Percentiles rank a stretch among this genome's conserved stretches.
Conservation (phyloP, 2,329 filamentous ascomycete genomes). For the Epichloe baconii region DNA sequence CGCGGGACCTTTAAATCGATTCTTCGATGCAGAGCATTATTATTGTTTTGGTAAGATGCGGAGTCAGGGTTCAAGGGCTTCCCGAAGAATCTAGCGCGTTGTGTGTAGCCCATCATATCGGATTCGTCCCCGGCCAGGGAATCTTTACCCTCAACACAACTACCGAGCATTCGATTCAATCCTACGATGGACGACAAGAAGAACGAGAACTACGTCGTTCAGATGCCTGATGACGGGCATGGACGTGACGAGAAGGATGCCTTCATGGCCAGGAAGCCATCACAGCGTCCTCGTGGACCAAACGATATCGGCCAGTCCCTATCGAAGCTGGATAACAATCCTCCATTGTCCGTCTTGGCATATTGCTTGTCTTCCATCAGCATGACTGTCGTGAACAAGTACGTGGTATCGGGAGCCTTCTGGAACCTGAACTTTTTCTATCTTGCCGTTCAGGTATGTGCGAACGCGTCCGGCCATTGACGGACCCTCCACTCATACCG, state of each 20-base stretch:
- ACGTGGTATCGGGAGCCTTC: constrained; percentile 75
- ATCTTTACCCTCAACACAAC: not conserved
- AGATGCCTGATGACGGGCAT: constrained; percentile 48
- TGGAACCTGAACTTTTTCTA: constrained; percentile 98
- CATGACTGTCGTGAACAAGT: constrained; percentile 99
- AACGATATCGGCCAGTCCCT: constrained; percentile 11
- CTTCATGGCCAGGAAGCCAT: constrained; percentile 26
- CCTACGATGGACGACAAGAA: constrained; percentile 70
- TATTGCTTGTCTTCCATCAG: constrained; percentile 96
- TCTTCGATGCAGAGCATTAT: too few relatives aligned
- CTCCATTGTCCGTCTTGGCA: constrained; percentile 65
- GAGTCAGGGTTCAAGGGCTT: too few relatives aligned
- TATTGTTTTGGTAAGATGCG: too few relatives aligned
- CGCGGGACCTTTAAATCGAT: too few relatives aligned
- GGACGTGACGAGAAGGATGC: constrained; percentile 38
- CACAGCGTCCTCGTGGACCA: constrained; percentile 4
- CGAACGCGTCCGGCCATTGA: not conserved
- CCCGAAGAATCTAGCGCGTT: too few relatives aligned
- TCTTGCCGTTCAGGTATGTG: constrained; percentile 73
- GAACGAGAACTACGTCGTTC: constrained; percentile 66
- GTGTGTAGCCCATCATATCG: too few relatives aligned
- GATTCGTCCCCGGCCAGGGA: too few relatives aligned
- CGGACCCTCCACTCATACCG: not conserved
- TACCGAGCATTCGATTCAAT: not conserved
- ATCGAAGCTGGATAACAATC: constrained; percentile 56